Percentiles rank a stretch among this genome's conserved stretches.
Evolutionary conservation across 352 stramenopile species (phyloP).

Genomic region (Phytophthora cactorum): DNA sequence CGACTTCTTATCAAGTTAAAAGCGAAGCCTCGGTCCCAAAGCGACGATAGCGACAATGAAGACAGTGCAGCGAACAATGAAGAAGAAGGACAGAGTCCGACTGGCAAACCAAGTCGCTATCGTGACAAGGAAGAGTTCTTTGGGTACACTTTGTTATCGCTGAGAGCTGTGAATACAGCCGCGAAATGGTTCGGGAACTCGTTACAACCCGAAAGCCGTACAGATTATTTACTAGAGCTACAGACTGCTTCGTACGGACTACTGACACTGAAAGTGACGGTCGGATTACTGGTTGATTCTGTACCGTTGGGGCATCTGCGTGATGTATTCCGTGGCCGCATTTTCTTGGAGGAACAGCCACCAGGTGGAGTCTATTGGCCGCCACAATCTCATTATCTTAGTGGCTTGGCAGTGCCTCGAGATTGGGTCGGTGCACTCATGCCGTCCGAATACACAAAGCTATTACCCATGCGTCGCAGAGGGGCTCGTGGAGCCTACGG

Average conservation of each 20-base stretch:
- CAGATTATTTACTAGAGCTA: constrained; percentile 72
- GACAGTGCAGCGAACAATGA: not conserved
- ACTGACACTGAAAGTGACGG: constrained; percentile 78
- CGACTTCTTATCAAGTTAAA: constrained; percentile 78
- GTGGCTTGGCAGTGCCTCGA: constrained; percentile 52
- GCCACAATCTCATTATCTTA: constrained; percentile 48
- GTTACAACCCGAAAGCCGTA: constrained; percentile 53
- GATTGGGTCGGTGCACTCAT: constrained; percentile 75
- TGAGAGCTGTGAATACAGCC: constrained; percentile 59
- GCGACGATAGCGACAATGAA: not conserved
- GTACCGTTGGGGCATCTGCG: constrained; percentile 64
- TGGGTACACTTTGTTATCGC: constrained; percentile 58
- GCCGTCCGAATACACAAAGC: constrained; percentile 73
- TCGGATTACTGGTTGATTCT: constrained; percentile 67
- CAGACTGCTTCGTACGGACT: constrained; percentile 61
- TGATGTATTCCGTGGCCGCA: constrained; percentile 49
- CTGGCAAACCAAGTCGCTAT: constrained; percentile 2
- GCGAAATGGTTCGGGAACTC: constrained; percentile 69
- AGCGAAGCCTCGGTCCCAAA: constrained; percentile 14
- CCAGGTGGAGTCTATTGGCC: constrained; percentile 67
- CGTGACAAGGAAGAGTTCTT: constrained; percentile 45
- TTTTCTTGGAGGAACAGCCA: constrained; percentile 65
- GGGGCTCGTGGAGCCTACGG: not conserved
- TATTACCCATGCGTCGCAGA: constrained; percentile 50
- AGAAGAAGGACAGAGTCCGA: not conserved